These are phyloP conservation scores for Passiflora organensis DNA, from an alignment of 345 rosid species.

Conservation along the genomic window DNA sequence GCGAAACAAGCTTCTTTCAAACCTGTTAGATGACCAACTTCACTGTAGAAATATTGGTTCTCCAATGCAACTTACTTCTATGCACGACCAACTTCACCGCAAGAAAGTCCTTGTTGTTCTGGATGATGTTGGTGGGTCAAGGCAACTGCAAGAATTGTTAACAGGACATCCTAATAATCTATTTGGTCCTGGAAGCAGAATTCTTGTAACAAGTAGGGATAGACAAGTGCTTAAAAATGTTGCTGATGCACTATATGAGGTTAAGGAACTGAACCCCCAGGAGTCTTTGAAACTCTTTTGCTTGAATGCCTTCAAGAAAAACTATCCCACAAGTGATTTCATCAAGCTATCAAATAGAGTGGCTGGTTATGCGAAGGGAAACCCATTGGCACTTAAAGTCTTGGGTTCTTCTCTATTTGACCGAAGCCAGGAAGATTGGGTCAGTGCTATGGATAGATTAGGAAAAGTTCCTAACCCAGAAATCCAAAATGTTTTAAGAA, in stretches of 20 bases:
- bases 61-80: neutral
- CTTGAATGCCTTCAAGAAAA: slow-evolving; percentile 4
- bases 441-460: slow-evolving; percentile 3
- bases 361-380: slow-evolving; percentile 6
- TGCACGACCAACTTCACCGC: neutral
- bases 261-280: neutral
- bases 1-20: neutral
- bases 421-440: neutral
- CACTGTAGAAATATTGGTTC: neutral
- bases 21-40: neutral
- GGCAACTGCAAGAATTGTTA: slow-evolving; percentile 2
- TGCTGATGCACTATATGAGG: slow-evolving; percentile 2
- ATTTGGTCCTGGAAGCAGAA: slow-evolving; percentile 10
- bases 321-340: neutral
- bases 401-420: slow-evolving; percentile 13
- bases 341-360: neutral
- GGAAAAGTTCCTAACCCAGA: neutral
- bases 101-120: slow-evolving; percentile 6
- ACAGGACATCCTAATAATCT: neutral
- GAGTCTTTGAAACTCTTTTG: slow-evolving; percentile 10
- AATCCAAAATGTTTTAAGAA: neutral
- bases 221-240: slow-evolving; percentile 5
- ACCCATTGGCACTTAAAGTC: slow-evolving; percentile 15
- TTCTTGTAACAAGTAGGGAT: slow-evolving; percentile 13
- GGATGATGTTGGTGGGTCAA: neutral